phyloP scores from a whole-genome alignment of 768 basidiomycete species.

The Leccinum rimulosum region DNA sequence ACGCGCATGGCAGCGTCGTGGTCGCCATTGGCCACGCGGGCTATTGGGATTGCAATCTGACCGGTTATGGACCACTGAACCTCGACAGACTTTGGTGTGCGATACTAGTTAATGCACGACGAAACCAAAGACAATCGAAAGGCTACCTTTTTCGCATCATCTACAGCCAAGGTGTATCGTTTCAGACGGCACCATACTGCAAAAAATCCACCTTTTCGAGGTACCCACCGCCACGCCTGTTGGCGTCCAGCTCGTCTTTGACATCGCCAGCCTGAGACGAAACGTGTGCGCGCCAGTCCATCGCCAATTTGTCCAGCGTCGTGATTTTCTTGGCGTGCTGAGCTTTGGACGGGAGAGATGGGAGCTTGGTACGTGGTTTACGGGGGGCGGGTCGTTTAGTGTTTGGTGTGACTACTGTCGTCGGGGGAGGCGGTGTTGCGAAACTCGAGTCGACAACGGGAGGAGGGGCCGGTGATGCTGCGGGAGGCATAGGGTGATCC shows the following conservation, averaged over 20 bases:
- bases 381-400: slow-evolving; percentile 60
- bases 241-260: slow-evolving; percentile 72
- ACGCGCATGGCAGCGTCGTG: too few relatives aligned
- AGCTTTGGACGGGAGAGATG: slow-evolving; percentile 45
- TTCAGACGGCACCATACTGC: slow-evolving; percentile 22
- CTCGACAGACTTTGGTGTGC: too few relatives aligned
- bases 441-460: neutral
- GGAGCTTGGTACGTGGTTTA: slow-evolving; percentile 58
- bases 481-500: neutral
- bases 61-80: too few relatives aligned
- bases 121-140: too few relatives aligned
- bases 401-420: neutral
- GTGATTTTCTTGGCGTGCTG: slow-evolving; percentile 73
- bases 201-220: slow-evolving; percentile 85
- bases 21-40: too few relatives aligned
- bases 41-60: too few relatives aligned
- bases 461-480: neutral
- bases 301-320: slow-evolving; percentile 80
- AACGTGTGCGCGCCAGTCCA: slow-evolving; percentile 81
- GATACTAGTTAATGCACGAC: too few relatives aligned
- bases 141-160: too few relatives aligned
- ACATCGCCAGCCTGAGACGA: slow-evolving; percentile 41
- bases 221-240: slow-evolving; percentile 74
- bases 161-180: too few relatives aligned
- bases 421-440: neutral